Conservation (phyloP, 2,329 filamentous ascomycete genomes). For the Trichophyton simii region DNA sequence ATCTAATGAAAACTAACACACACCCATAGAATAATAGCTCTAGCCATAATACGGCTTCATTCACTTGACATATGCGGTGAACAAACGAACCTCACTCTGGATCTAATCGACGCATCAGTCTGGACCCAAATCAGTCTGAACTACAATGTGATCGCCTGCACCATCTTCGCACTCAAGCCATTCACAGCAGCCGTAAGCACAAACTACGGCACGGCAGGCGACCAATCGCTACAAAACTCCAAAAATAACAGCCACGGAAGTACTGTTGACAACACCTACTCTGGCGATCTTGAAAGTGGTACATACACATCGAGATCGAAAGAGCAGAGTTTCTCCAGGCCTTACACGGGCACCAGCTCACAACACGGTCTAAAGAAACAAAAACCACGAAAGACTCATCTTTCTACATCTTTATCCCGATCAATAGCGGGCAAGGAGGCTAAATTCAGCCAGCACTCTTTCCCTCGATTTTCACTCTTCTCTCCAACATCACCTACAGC, state of each 20-base stretch:
- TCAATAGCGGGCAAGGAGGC: not conserved
- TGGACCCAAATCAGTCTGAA: slow-evolving; percentile 28
- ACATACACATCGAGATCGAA: not conserved
- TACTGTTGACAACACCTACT: not conserved
- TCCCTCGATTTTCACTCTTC: not conserved
- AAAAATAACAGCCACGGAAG: slow-evolving; percentile 8
- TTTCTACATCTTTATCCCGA: not conserved
- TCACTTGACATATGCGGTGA: slow-evolving; percentile 20
- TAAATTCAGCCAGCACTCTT: not conserved
- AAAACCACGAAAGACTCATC: not conserved
- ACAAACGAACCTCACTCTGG: slow-evolving; percentile 25
- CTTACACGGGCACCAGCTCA: not conserved
- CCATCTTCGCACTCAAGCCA: slow-evolving; percentile 25
- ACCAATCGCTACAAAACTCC: slow-evolving; percentile 17
- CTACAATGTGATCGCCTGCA: slow-evolving; percentile 27
- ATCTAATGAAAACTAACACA: slow-evolving; percentile 3
- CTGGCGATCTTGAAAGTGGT: not conserved
- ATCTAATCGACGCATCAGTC: slow-evolving; percentile 22
- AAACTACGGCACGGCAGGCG: slow-evolving; percentile 25
- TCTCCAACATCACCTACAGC: not conserved
- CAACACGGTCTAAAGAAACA: not conserved
- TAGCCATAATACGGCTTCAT: slow-evolving; percentile 26
- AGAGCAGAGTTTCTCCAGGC: not conserved
- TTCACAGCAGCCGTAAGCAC: slow-evolving; percentile 29
- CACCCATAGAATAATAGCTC: slow-evolving; percentile 23